Base-by-base conservation (phyloP, 305 asterid genomes). In the Ilex paraguariensis region DNA sequence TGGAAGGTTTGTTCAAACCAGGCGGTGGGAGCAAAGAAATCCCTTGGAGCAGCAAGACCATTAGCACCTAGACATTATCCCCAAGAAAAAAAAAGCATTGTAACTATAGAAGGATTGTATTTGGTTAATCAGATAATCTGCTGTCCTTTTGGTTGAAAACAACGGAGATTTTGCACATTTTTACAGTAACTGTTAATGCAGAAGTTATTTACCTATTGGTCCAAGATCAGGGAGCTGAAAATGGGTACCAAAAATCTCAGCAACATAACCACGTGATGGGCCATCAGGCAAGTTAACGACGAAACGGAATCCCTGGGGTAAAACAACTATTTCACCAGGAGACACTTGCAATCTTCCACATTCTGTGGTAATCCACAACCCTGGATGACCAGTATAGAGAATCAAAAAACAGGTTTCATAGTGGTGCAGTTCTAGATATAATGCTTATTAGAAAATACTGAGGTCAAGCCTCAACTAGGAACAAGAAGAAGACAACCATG, bases 141-240 rank as follows among this genome's bases (percentile, higher is more conserved):
- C 31, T 14, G 62, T 60, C 32, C 55, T 57, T 57, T 67, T 61
- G 33, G 44, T 12, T 10, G 12, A 28, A 50, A 60, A 63, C 60
- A 21, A 64, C 8, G 44, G 42, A 46, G 33, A 53, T 49, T 52
- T 10, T 56, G 36, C 77, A 75, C 60, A 70, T 68, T 33, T 54
- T 61, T 58, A 66, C 60, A 64, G 77, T n/a, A 3, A 3, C 14
- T 49, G 53, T n/a, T 49, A 7, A 49, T 49, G 53, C 53, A 49
- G 13, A 49, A 7, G 4, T 49, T 49, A 49, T n/a, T 8, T 52
- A 93, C 98, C 97, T 80, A 90, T 90, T 65, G 96, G 96, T 63
- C 98, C 98, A 67, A 93, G 96, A 65, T 93, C 97, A 51, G 98
- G 98, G 75, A 93, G 97, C 60, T 93, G 96, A 74, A 90, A 86